These are phyloP conservation scores for Fraxinus greggii DNA, from an alignment of 305 asterid genomes.

Conservation along the genomic window DNA sequence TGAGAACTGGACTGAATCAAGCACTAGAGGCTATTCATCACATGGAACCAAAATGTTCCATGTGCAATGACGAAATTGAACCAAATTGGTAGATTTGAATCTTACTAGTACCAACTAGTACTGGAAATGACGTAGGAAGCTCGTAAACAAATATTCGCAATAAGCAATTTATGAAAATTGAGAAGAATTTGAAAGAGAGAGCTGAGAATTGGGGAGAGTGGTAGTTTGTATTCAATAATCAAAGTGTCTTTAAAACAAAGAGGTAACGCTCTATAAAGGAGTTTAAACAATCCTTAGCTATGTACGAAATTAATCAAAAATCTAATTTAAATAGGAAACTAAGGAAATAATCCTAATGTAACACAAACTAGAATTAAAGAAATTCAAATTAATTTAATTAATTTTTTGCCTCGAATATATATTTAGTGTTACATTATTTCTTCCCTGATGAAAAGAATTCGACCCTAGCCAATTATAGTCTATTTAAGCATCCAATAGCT, in stretches of 20 bases:
- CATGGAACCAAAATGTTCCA: not conserved
- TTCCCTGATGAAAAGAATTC: not conserved
- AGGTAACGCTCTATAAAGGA: not conserved
- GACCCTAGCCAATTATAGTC: not conserved
- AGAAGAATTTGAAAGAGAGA: not conserved
- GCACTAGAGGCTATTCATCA: not conserved
- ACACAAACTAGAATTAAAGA: not conserved
- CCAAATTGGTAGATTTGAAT: not conserved
- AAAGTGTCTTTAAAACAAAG: not conserved
- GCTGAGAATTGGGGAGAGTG: not conserved
- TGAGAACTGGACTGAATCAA: not conserved
- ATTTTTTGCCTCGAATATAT: not conserved
- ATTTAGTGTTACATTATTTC: not conserved
- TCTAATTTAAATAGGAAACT: not conserved
- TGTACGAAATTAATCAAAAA: not conserved
- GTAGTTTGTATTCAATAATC: not conserved
- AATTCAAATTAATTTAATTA: not conserved
- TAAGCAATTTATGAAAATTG: not conserved
- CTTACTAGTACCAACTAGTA: not conserved
- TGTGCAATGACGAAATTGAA: not conserved
- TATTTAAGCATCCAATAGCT: not conserved
- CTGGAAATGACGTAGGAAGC: not conserved
- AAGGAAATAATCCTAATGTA: not conserved
- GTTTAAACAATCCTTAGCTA: not conserved
- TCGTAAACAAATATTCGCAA: not conserved